Conservation (phyloP, 805 yeast genomes). For the Ogataea chonburiensis region DNA sequence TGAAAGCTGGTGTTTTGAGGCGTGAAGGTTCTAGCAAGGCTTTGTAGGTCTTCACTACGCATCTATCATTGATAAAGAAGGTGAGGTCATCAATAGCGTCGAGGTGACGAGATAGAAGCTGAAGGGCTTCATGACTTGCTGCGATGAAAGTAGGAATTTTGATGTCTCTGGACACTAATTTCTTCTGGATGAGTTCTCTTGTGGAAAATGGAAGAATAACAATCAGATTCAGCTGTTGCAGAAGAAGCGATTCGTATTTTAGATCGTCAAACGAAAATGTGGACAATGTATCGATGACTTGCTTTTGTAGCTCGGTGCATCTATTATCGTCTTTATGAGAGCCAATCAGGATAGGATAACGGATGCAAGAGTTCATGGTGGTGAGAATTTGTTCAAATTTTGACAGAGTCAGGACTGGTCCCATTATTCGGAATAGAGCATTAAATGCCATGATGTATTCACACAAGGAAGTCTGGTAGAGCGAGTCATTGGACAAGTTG, state of each 20-base stretch:
- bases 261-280: constrained; percentile 28
- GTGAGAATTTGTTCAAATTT: constrained; percentile 51
- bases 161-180: constrained; percentile 41
- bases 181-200: constrained; percentile 53
- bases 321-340: constrained; percentile 51
- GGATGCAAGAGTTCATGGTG: constrained; percentile 61
- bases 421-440: constrained; percentile 41
- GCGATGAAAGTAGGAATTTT: constrained; percentile 65
- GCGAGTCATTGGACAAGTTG: constrained; percentile 36
- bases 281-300: constrained; percentile 52
- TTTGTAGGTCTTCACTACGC: constrained; percentile 44
- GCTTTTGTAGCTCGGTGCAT: constrained; percentile 62
- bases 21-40: constrained; percentile 54
- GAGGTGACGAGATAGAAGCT: constrained; percentile 41
- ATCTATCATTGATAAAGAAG: constrained; percentile 43
- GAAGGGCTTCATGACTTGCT: constrained; percentile 48
- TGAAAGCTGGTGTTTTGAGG: constrained; percentile 40
- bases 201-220: constrained; percentile 61
- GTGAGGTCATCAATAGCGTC: constrained; percentile 30
- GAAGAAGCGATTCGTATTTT: constrained; percentile 42
- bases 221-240: constrained; percentile 55
- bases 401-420: constrained; percentile 31
- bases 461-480: constrained; percentile 60
- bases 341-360: constrained; percentile 71
- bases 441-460: constrained; percentile 55